Evolutionary conservation across 805 yeast genomes (phyloP), one percentile per base, ranked within the genome.

Genomic region (Grigorovia yakushimaensis): DNA sequence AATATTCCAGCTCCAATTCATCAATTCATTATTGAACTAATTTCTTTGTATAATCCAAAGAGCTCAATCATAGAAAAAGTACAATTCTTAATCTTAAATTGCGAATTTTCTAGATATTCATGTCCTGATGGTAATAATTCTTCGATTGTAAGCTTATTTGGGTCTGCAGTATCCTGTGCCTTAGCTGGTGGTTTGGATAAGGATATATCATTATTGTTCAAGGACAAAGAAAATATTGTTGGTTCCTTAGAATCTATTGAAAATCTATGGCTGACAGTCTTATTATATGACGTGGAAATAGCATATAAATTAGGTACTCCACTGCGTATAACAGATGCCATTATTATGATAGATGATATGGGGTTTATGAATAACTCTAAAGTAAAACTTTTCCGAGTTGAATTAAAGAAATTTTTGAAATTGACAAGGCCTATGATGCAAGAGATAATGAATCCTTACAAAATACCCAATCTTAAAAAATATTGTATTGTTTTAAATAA

Each of bases 231-330:
- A 35, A 18, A 42, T 8, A 22, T 47, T 5, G 49, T 57, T 5
- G 66, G 66, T 3, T 50, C 51, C 23, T 8, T 55, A n/a, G 49
- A 49, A 9, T 41, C 57, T 1, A 13, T 65, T 9, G 57, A 58
- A 45, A 55, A 56, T 19, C 30, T 62, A n/a, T 64, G 66, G 61
- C 49, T 54, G 15, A 56, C 58, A 56, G 51, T 56, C 1, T 20
- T 64, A 10, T 55, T 49, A 19, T 41, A 49, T 10, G 69, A 65
- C 49, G 50, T 56, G 30, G 49, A 47, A 3, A 41, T 51, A 0
- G 51, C 68, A 1, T 54, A 55, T 23, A 55, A 54, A 23, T 51
- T 54, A 20, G 69, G 69, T 0, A 51, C 50, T 5, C 54, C 59
- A 1, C 39, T 58, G 23, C 37, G 46, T 6, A 8, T 41, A 43